Evolutionary conservation across 192 early-diverging fungal species (phyloP), one percentile per base, ranked within the genome.

Genomic region (Globomyces pollinis-pini): DNA sequence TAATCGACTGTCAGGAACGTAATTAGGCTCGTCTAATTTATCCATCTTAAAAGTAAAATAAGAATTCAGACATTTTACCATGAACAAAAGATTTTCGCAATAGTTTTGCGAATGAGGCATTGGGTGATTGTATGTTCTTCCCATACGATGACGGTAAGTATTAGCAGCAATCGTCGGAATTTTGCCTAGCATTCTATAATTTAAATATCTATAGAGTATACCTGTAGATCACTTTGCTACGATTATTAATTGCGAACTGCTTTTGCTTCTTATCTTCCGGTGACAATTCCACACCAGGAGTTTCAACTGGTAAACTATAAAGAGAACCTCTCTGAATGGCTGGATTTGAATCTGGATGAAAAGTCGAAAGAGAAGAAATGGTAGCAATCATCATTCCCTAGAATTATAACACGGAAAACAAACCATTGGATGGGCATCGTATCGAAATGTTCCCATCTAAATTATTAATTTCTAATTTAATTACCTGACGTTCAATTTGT

Each of bases 311-410:
- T 38, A 56, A 52, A 62, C 74, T 65, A 44, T 73, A 79, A 44
- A 79, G 63, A 44, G 73, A 67, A 21, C 74, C 66, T 51, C 84
- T 78, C 38, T 72, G 67, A 18, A 86, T 62, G 2, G 84, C 81
- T 3, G 85, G 84, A 58, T 75, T 82, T 18, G 81, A 84, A 59
- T 86, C 83, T 4, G 84, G 85, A 55, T 84, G 77, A 62, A 86
- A 86, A 21, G 85, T 86, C 16, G 74, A 77, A 70, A 86, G 68
- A 18, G 85, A 78, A 21, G 78, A 39, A 47, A 84, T 61, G 43
- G 73, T 62, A 35, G 59, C 63, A 28, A 83, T 76, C 38, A 78
- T 72, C 71, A 84, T 77, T 36, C 79, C 83, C 70, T 70, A n/a
- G n/a, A n/a, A n/a, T n/a, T 74, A 43, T 56, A 18, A 26, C 38